Conservation (phyloP, 345 rosid species). For the Syzygium aromaticum region DNA sequence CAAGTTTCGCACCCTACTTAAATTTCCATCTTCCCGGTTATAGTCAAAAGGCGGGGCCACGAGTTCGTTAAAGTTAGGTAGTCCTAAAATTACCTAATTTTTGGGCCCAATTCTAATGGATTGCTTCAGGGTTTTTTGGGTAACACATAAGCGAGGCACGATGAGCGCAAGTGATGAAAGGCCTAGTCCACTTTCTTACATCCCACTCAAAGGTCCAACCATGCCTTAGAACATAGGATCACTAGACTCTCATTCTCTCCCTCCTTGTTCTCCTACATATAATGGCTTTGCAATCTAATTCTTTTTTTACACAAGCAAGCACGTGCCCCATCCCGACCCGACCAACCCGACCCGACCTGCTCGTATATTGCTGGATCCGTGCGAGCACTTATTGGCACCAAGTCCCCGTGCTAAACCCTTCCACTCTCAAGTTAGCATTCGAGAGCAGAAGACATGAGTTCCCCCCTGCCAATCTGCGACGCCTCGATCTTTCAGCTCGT, state of each 20-base stretch:
- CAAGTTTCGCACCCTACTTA: neutral
- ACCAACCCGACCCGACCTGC: neutral
- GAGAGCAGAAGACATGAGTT: neutral
- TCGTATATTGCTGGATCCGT: neutral
- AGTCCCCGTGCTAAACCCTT: neutral
- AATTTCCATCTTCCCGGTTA: too few species aligned
- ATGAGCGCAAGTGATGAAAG: neutral
- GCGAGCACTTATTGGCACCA: neutral
- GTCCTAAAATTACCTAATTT: neutral
- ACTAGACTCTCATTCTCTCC: neutral
- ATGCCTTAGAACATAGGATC: neutral
- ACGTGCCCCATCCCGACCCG: neutral
- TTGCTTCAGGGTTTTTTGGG: neutral
- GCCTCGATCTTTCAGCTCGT: neutral
- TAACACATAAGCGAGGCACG: neutral
- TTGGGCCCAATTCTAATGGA: neutral
- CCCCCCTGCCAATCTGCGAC: too few species aligned
- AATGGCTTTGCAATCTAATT: neutral
- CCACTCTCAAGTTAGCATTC: neutral
- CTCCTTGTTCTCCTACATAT: neutral
- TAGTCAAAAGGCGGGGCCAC: too few species aligned
- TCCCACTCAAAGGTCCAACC: neutral
- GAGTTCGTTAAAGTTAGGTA: neutral
- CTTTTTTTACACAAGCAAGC: neutral
- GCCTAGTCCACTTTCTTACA: neutral